Evolutionary conservation across 352 stramenopile genomes (phyloP).

Genomic region (Phytophthora palmivora): DNA sequence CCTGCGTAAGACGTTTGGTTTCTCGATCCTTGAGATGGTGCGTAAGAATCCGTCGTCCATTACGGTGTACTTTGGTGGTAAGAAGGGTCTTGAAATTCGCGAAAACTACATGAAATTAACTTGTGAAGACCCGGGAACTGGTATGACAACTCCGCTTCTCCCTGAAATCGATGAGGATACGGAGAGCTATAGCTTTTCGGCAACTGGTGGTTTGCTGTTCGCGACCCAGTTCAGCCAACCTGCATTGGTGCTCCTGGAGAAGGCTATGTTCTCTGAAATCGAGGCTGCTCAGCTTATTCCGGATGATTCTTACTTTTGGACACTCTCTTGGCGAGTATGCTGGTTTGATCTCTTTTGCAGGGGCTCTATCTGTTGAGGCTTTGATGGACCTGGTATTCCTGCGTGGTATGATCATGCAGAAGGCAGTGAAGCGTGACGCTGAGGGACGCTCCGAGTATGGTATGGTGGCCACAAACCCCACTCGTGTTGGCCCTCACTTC

Average conservation of each 20-base stretch:
- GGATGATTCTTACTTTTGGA: conserved; percentile 75
- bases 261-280: conserved; percentile 88
- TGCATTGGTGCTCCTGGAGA: conserved; percentile 83
- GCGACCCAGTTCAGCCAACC: conserved; percentile 89
- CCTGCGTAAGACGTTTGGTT: conserved; percentile 79
- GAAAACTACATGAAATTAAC: conserved; percentile 88
- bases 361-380: conserved; percentile 70
- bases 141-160: conserved; percentile 64
- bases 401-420: conserved; percentile 74
- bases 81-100: conserved; percentile 76
- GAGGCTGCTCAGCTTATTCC: conserved; percentile 73
- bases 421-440: conserved; percentile 63
- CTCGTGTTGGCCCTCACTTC: conserved; percentile 73
- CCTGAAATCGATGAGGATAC: conserved; percentile 82
- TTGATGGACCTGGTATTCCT: conserved; percentile 88
- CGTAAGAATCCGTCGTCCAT: conserved; percentile 85
- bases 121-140: conserved; percentile 65
- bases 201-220: conserved; percentile 81
- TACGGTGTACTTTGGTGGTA: conserved; percentile 89
- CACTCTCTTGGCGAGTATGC: conserved; percentile 92
- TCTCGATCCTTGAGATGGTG: conserved; percentile 91
- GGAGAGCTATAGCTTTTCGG: conserved; percentile 86
- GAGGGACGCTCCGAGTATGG: conserved; percentile 83
- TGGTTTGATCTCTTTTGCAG: conserved; percentile 79
- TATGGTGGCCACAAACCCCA: conserved; percentile 90